Percentiles rank a stretch among this genome's conserved stretches.
Conservation (phyloP, 2,329 filamentous ascomycete species). For the Cadophora malorum region DNA sequence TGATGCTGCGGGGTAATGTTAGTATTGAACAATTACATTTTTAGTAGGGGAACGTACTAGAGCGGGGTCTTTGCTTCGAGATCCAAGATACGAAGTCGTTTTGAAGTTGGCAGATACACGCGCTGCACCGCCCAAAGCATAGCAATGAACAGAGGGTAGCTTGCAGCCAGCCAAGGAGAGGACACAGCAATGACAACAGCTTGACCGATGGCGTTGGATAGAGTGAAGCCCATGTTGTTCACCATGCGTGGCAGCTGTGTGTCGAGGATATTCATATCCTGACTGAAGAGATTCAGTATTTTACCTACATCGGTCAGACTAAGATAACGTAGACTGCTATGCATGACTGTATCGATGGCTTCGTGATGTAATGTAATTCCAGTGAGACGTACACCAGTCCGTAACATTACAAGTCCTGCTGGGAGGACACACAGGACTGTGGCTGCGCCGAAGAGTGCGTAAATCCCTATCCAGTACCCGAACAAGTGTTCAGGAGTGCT, state of each 20-base stretch:
- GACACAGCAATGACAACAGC: constrained; percentile 11
- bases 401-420: neutral
- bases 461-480: neutral
- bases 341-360: neutral
- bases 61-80: constrained; percentile 52
- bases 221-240: neutral
- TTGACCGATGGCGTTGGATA: neutral
- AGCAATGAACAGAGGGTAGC: constrained; percentile 23
- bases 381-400: neutral
- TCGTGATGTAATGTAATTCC: neutral
- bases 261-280: constrained; percentile 5
- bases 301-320: neutral
- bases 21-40: too few relatives aligned
- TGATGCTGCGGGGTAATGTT: constrained; percentile 34
- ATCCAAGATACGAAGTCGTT: constrained; percentile 55
- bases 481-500: neutral
- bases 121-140: constrained; percentile 44
- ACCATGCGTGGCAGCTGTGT: constrained; percentile 2
- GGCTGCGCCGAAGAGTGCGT: neutral
- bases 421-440: neutral
- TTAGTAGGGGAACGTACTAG: constrained; percentile 39
- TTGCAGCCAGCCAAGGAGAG: constrained; percentile 14
- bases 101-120: constrained; percentile 54
- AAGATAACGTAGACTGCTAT: neutral
- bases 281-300: neutral